Conservation (phyloP, 495 filamentous ascomycete species). For the Monascus purpureus region DNA sequence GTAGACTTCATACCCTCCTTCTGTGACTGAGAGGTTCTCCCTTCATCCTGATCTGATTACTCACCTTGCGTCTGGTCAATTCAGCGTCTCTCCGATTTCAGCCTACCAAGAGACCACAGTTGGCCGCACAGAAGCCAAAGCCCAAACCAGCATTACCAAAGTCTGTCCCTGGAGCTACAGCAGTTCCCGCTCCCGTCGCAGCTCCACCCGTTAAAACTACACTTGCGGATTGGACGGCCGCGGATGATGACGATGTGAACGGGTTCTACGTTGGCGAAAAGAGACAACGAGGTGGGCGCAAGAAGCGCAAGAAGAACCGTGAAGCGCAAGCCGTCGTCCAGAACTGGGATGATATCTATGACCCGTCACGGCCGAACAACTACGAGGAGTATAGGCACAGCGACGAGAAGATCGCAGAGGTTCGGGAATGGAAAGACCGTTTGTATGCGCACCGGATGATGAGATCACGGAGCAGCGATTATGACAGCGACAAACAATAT, state of each 20-base stretch:
- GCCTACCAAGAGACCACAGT: constrained; percentile 66
- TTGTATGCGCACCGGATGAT: constrained; percentile 63
- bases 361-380: constrained; percentile 68
- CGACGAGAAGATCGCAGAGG: constrained; percentile 67
- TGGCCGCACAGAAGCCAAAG: constrained; percentile 55
- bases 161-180: constrained; percentile 12
- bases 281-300: constrained; percentile 64
- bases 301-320: constrained; percentile 73
- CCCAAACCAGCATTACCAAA: constrained; percentile 36
- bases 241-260: constrained; percentile 61
- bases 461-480: constrained; percentile 35
- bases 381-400: constrained; percentile 78
- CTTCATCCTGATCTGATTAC: constrained; percentile 22
- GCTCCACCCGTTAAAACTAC: constrained; percentile 41
- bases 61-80: constrained; percentile 26
- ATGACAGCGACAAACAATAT: constrained; percentile 45
- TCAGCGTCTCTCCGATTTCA: constrained; percentile 75
- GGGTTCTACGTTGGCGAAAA: constrained; percentile 49
- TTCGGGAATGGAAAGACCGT: constrained; percentile 77
- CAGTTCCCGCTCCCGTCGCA: constrained; percentile 13
- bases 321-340: constrained; percentile 46
- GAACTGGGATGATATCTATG: constrained; percentile 91
- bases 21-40: constrained; percentile 4
- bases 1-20: constrained; percentile 37
- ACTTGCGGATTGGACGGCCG: constrained; percentile 72